Percentiles rank a stretch among this genome's conserved stretches.
Conservation (phyloP, 495 filamentous ascomycete genomes). For the Aspergillus ellipticus region DNA sequence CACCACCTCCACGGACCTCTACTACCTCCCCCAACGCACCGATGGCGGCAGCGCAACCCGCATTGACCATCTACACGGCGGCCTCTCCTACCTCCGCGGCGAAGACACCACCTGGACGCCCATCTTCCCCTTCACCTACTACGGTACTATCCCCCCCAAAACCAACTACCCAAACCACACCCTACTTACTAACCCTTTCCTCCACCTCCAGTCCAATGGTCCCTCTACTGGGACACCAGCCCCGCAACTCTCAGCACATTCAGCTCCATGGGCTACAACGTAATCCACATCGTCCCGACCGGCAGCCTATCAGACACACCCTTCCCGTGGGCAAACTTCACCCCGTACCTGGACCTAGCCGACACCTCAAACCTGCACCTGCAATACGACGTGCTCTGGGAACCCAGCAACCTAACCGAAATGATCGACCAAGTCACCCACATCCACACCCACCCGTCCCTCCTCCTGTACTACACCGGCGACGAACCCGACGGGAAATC, state of each 20-base stretch:
- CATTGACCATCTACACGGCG: conserved; percentile 59
- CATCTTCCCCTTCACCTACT: conserved; percentile 62
- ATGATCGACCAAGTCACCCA: conserved; percentile 50
- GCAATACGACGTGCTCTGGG: conserved; percentile 22
- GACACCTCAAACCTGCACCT: not conserved
- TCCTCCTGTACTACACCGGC: conserved; percentile 63
- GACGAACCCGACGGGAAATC: conserved; percentile 69
- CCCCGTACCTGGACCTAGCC: not conserved
- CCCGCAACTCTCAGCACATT: conserved; percentile 33
- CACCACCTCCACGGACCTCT: conserved; percentile 37
- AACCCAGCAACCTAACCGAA: conserved; percentile 53
- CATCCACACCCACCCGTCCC: conserved; percentile 48
- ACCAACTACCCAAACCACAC: not conserved
- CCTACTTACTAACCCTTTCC: not conserved
- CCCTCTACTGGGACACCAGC: conserved; percentile 45
- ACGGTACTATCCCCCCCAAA: conserved; percentile 32
- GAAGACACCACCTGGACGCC: conserved; percentile 41
- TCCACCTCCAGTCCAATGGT: conserved; percentile 30
- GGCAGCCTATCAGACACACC: not conserved
- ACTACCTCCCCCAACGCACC: conserved; percentile 53
- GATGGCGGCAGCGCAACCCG: conserved; percentile 56
- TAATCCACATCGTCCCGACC: conserved; percentile 48
- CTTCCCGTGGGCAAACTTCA: not conserved
- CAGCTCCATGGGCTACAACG: conserved; percentile 50
- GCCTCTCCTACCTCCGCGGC: conserved; percentile 38